Evolutionary conservation across 768 basidiomycete species (phyloP), one percentile per base, ranked within the genome.

Genomic region (Suillus fuscotomentosus): DNA sequence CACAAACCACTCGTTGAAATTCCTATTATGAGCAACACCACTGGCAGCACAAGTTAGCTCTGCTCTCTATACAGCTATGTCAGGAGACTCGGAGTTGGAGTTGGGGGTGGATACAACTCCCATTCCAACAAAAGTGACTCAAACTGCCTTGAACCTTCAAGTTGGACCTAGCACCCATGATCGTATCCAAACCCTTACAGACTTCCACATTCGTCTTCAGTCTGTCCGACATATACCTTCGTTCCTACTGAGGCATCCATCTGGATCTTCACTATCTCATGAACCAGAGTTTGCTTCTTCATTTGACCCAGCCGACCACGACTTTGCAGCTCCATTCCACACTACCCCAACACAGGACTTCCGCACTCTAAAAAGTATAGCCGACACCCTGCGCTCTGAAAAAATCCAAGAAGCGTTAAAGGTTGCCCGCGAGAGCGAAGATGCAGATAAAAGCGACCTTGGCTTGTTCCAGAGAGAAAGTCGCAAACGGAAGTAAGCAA

Each of bases 391-490:
- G 5, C 74, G 79, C 31, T 83, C 84, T 5, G 83, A 83, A 55
- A 76, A 77, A 7, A 79, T 86, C 7, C 90, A 92, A 72, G 78
- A 83, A 0, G 89, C 88, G 3, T 75, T 92, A 61, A 74, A 72
- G 43, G 77, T 78, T 5, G 89, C 89, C 24, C 77, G 76, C 54
- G 81, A 83, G 27, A 89, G 89, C 64, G 82, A 87, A 70, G 73
- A 77, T 38, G 72, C 73, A 36, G 89, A 91, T 73, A 74, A 75
- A 17, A 81, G 76, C 22, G 84, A 83, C 48, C 76, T 90, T 54
- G 78, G 77, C 57, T 72, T 79, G 63, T 70, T 79, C 34, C 78
- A 84, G 61, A 78, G 84, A 65, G 81, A 85, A 60, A 81, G 73
- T 48, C 80, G 84, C 70, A 90, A 86, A 71, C 81, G 83, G 73